These are phyloP conservation scores for Fusarium setosum DNA, from an alignment of 2,329 filamentous ascomycete genomes.

Conservation along the genomic window DNA sequence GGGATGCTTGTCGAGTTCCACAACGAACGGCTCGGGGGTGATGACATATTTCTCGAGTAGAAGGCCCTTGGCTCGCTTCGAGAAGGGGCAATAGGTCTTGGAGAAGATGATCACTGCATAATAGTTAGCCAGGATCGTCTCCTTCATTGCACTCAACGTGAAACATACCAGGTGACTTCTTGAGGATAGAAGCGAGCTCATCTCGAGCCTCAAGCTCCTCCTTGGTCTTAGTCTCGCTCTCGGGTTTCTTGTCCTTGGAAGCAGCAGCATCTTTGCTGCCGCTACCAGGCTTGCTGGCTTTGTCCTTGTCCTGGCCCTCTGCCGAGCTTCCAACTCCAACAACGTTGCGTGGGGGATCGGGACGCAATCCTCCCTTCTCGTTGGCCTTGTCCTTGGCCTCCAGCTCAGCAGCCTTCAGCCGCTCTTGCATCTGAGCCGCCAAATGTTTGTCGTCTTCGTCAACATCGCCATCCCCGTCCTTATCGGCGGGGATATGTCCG, in stretches of 20 bases:
- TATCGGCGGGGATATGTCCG: slow-evolving; percentile 57
- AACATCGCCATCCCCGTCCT: slow-evolving; percentile 65
- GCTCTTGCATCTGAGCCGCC: slow-evolving; percentile 64
- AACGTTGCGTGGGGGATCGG: slow-evolving; percentile 67
- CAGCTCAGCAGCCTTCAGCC: slow-evolving; percentile 76
- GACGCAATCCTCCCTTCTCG: slow-evolving; percentile 71
- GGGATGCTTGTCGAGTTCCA: slow-evolving; percentile 88
- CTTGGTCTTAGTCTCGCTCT: slow-evolving; percentile 67
- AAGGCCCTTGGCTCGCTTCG: slow-evolving; percentile 85
- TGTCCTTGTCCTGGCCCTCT: slow-evolving; percentile 56
- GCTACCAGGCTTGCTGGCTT: slow-evolving; percentile 53
- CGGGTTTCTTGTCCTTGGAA: slow-evolving; percentile 45
- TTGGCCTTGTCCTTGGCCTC: slow-evolving; percentile 76
- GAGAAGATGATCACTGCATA: slow-evolving; percentile 90
- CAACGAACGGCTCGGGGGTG: slow-evolving; percentile 83
- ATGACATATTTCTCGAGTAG: slow-evolving; percentile 88
- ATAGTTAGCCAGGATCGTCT: slow-evolving; percentile 18
- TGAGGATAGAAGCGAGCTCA: slow-evolving; percentile 83
- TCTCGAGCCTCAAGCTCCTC: slow-evolving; percentile 74
- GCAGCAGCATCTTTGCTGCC: slow-evolving; percentile 31
- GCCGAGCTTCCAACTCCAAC: slow-evolving; percentile 70
- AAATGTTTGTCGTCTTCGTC: slow-evolving; percentile 67
- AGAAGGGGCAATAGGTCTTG: slow-evolving; percentile 91
- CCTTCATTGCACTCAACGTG: neutral
- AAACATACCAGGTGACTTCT: slow-evolving; percentile 82